Conservation (phyloP, 164 flowering plant species). For the Magnolia sinica region DNA sequence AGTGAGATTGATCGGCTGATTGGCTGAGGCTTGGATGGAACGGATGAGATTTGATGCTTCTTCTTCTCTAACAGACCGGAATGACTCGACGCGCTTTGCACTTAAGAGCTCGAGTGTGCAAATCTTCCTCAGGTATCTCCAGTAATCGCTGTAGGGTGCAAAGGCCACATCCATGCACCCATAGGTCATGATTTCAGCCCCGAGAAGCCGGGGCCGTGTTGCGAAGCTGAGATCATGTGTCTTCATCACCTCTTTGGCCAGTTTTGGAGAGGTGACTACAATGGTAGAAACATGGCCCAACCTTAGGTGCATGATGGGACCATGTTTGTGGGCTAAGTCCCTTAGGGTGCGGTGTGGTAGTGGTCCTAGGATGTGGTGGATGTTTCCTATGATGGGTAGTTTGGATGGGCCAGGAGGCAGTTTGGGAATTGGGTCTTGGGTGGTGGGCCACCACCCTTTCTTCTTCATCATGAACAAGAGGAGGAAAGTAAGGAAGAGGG, state of each 20-base stretch:
- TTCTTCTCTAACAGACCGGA: conserved; percentile 28
- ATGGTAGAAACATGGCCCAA: conserved; percentile 5
- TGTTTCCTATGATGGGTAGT: conserved; percentile 14
- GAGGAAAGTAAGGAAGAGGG: not conserved
- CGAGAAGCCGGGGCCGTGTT: conserved; percentile 8
- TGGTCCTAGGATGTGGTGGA: not conserved
- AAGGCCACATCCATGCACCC: conserved; percentile 17
- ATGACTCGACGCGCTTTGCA: conserved; percentile 25
- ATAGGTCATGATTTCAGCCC: conserved; percentile 10
- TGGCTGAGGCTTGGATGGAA: not conserved
- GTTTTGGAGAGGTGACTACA: conserved; percentile 23
- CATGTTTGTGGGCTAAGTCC: not conserved
- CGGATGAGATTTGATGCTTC: conserved; percentile 22
- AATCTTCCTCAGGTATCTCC: conserved; percentile 29
- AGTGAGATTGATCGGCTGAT: conserved; percentile 14
- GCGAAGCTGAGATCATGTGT: conserved; percentile 23
- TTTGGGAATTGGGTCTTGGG: conserved; percentile 5
- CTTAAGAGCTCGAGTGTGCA: conserved; percentile 26
- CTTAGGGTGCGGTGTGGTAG: conserved; percentile 3
- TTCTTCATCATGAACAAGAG: not conserved
- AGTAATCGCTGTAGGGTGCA: conserved; percentile 35
- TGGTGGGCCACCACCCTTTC: not conserved
- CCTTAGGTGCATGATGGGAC: conserved; percentile 7
- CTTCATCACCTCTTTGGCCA: conserved; percentile 20
- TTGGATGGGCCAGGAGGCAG: conserved; percentile 15